Conservation (phyloP, 345 rosid species). For the Citropsis articulata region DNA sequence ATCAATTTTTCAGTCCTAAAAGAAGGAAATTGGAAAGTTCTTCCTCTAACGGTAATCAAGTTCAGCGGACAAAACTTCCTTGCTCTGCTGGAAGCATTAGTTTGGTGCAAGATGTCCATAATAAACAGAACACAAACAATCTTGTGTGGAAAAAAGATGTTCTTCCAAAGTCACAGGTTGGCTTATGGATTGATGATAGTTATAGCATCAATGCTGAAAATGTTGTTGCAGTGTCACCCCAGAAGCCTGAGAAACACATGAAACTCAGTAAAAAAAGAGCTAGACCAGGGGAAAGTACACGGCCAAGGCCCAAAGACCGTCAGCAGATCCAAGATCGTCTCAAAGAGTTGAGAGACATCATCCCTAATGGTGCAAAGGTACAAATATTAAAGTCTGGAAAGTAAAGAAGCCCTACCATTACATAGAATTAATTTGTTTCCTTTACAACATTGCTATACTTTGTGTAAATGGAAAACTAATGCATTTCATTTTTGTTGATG, state of each 20-base stretch:
- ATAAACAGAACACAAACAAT: constrained; percentile 23
- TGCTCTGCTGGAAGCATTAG: constrained; percentile 33
- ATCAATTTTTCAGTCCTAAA: constrained; percentile 40
- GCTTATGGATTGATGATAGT: constrained; percentile 76
- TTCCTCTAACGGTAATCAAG: constrained; percentile 24
- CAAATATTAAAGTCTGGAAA: constrained; percentile 8
- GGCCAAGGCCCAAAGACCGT: constrained; percentile 95
- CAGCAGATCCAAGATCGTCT: constrained; percentile 94
- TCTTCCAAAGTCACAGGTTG: constrained; percentile 46
- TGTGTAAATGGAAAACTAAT: constrained; percentile 3
- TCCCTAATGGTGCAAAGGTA: constrained; percentile 90
- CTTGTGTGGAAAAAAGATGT: constrained; percentile 23
- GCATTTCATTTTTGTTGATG: constrained; percentile 11
- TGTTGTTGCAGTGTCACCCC: constrained; percentile 24
- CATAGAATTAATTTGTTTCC: background rate
- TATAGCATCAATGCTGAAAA: constrained; percentile 55
- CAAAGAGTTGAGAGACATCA: constrained; percentile 78
- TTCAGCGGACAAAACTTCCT: constrained; percentile 22
- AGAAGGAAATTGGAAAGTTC: constrained; percentile 49
- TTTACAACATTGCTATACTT: background rate
- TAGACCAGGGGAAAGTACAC: constrained; percentile 75
- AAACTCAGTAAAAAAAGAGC: constrained; percentile 66
- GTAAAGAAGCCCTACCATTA: background rate
- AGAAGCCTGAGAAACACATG: constrained; percentile 49
- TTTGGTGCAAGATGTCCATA: constrained; percentile 18